Evolutionary conservation across 306 rosid species (phyloP).

Genomic region (Heteromeles arbutifolia): DNA sequence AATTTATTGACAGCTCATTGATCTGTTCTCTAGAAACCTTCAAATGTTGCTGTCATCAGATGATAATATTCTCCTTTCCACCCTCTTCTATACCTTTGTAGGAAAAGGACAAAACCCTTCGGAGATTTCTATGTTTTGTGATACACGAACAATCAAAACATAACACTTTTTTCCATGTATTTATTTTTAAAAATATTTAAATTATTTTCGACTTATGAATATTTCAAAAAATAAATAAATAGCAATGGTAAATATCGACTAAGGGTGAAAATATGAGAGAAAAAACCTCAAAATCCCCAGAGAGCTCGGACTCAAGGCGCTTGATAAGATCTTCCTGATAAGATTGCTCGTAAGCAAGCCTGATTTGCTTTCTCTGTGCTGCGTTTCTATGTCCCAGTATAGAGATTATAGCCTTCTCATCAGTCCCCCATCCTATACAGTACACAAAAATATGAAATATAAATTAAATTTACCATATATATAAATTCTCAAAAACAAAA

Average conservation of each 20-base stretch:
- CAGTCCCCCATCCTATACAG: slow-evolving; percentile 72
- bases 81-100: not conserved
- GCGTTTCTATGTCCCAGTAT: slow-evolving; percentile 62
- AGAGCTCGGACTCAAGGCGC: slow-evolving; percentile 80
- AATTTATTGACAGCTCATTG: not conserved
- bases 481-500: too few species aligned
- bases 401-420: slow-evolving; percentile 59
- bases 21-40: not conserved
- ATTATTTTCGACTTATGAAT: not conserved
- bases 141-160: not conserved
- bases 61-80: not conserved
- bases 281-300: slow-evolving; percentile 71
- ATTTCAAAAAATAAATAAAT: not conserved
- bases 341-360: slow-evolving; percentile 51
- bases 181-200: not conserved
- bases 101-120: not conserved
- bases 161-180: not conserved
- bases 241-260: not conserved
- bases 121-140: not conserved
- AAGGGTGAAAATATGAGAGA: not conserved
- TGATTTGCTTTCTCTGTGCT: slow-evolving; percentile 55
- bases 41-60: not conserved
- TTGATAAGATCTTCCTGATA: slow-evolving; percentile 72
- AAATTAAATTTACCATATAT: not conserved
- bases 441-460: not conserved